These are phyloP conservation scores for Talaromyces liani DNA, from an alignment of 495 filamentous ascomycete genomes.

Conservation along the genomic window DNA sequence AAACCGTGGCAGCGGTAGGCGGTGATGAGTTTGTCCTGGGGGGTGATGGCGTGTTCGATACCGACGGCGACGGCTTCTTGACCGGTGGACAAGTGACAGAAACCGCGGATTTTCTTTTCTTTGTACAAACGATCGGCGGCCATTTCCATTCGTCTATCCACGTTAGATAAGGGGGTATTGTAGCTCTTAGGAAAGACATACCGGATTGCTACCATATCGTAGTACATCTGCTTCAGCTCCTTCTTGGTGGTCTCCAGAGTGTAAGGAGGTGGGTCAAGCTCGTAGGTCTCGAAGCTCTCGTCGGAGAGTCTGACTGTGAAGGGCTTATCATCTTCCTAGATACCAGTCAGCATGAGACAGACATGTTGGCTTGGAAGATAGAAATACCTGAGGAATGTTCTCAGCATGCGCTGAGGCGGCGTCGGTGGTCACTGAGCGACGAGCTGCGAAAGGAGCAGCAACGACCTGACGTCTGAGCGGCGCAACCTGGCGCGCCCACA, in stretches of 20 bases:
- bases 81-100: constrained; percentile 96
- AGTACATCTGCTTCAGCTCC: constrained; percentile 97
- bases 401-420: constrained; percentile 86
- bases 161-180: too few species aligned
- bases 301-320: constrained; percentile 90
- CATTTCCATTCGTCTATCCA: constrained; percentile 99
- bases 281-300: constrained; percentile 99
- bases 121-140: constrained; percentile 96
- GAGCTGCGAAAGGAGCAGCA: constrained; percentile 40
- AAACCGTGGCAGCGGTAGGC: constrained; percentile 98
- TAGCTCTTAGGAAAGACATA: too few species aligned
- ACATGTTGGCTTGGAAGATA: neutral
- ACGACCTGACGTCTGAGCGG: constrained; percentile 48
- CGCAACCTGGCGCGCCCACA: constrained; percentile 37
- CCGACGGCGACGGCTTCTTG: constrained; percentile 96
- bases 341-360: constrained; percentile 20
- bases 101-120: constrained; percentile 98
- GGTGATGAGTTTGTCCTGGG: constrained; percentile 90
- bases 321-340: constrained; percentile 83
- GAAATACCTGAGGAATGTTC: constrained; percentile 54
- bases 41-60: constrained; percentile 91
- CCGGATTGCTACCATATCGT: constrained; percentile 91
- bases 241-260: constrained; percentile 89
- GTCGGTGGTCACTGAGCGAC: constrained; percentile 84
- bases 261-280: constrained; percentile 91